These are phyloP conservation scores for Monilinia fructigena DNA, from an alignment of 2,329 filamentous ascomycete species.

Conservation along the genomic window DNA sequence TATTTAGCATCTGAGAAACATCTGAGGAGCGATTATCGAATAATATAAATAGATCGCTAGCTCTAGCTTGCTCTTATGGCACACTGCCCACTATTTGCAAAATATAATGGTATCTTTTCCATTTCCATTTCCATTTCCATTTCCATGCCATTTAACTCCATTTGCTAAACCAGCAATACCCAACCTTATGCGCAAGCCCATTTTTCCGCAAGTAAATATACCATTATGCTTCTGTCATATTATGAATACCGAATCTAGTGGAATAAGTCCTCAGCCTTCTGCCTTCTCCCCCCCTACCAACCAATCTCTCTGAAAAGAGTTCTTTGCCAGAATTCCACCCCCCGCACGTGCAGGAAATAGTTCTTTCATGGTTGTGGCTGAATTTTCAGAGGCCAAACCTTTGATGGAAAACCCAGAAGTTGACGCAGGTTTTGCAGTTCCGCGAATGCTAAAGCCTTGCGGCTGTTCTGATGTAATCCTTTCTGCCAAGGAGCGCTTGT, in stretches of 20 bases:
- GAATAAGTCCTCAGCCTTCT: constrained; percentile 73
- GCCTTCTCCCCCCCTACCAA: constrained; percentile 59
- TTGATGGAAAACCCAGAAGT: constrained; percentile 62
- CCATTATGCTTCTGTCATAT: neutral
- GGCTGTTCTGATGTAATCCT: constrained; percentile 36
- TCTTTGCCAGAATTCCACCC: constrained; percentile 65
- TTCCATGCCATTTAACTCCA: constrained; percentile 8
- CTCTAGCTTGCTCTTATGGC: neutral
- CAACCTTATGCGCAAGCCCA: neutral
- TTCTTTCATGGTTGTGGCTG: constrained; percentile 56
- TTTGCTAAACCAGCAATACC: constrained; percentile 11
- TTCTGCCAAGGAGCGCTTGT: constrained; percentile 28
- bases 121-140: constrained; percentile 10
- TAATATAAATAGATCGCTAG: constrained; percentile 8
- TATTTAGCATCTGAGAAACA: neutral
- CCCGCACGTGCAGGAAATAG: constrained; percentile 64
- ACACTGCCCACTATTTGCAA: constrained; percentile 9
- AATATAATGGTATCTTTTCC: constrained; percentile 19
- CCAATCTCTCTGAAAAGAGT: constrained; percentile 61
- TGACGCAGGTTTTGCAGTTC: constrained; percentile 49
- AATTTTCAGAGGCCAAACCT: constrained; percentile 57
- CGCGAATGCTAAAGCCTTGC: constrained; percentile 58
- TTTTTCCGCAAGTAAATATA: constrained; percentile 1
- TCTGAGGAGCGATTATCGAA: constrained; percentile 7
- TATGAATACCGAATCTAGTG: constrained; percentile 45